phyloP scores from a whole-genome alignment of 495 filamentous ascomycete genomes.

The Daldinia grandis region DNA sequence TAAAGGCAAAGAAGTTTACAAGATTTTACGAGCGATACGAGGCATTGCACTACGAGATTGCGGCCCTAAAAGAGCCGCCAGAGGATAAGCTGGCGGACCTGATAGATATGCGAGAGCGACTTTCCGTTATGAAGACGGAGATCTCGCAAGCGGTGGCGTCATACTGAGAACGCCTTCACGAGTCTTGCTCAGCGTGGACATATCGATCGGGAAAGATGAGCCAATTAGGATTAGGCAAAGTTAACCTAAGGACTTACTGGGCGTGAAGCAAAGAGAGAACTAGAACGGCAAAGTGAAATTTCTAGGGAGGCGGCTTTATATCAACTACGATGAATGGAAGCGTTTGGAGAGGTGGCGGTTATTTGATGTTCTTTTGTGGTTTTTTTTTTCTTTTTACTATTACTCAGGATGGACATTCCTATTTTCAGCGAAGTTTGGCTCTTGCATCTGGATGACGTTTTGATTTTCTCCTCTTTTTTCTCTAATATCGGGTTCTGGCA shows the following conservation, averaged over 20 bases:
- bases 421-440: constrained; percentile 8
- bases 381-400: constrained; percentile 9
- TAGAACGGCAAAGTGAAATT: background rate
- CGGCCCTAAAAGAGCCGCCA: constrained; percentile 59
- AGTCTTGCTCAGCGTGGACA: background rate
- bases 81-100: constrained; percentile 65
- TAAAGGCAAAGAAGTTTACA: constrained; percentile 70
- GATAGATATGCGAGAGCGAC: constrained; percentile 66
- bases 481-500: constrained; percentile 17
- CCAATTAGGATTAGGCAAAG: background rate
- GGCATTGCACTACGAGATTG: constrained; percentile 66
- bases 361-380: background rate
- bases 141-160: constrained; percentile 64
- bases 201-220: background rate
- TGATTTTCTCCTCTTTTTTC: constrained; percentile 5
- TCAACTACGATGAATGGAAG: constrained; percentile 22
- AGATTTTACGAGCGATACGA: constrained; percentile 69
- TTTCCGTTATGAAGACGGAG: constrained; percentile 71
- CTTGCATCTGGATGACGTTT: constrained; percentile 12
- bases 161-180: constrained; percentile 5
- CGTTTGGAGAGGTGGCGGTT: constrained; percentile 4
- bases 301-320: constrained; percentile 9
- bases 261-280: background rate
- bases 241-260: background rate
- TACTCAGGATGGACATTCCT: constrained; percentile 1